Percentiles rank a stretch among this genome's conserved stretches.
Evolutionary conservation across 352 stramenopile species (phyloP).

Genomic region (Phytophthora agathidicida): DNA sequence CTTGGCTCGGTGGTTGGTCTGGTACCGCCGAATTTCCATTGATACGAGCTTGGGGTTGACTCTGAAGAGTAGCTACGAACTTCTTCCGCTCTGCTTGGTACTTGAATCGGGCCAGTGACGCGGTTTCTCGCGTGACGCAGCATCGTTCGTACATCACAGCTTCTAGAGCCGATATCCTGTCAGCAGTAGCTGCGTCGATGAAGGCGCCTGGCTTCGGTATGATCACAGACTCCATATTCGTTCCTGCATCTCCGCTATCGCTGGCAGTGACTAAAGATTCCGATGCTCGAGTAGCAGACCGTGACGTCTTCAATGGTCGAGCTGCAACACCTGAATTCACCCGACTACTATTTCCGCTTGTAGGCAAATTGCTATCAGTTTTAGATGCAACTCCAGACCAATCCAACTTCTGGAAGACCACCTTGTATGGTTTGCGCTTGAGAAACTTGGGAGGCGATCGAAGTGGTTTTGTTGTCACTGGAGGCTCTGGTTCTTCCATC

Average conservation of each 20-base stretch:
- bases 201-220: neutral
- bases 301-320: neutral
- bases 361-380: conserved; percentile 56
- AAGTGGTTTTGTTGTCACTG: conserved; percentile 5
- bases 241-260: neutral
- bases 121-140: conserved; percentile 26
- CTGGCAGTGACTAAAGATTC: neutral
- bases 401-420: conserved; percentile 69
- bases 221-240: neutral
- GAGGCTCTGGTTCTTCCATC: conserved; percentile 6
- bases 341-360: conserved; percentile 3
- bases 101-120: conserved; percentile 29
- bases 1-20: conserved; percentile 3
- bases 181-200: conserved; percentile 26
- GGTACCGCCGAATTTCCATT: neutral
- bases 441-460: conserved; percentile 42
- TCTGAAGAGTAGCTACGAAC: conserved; percentile 23
- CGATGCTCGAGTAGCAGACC: neutral
- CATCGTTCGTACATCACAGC: conserved; percentile 35
- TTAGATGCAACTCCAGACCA: conserved; percentile 64
- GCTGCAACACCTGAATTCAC: conserved; percentile 3
- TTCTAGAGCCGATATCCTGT: conserved; percentile 27
- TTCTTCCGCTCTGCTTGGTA: conserved; percentile 38
- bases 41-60: conserved; percentile 5
- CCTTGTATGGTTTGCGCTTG: conserved; percentile 73